Conservation (phyloP, 2,329 filamentous ascomycete genomes). For the Niveomyces coronatus region DNA sequence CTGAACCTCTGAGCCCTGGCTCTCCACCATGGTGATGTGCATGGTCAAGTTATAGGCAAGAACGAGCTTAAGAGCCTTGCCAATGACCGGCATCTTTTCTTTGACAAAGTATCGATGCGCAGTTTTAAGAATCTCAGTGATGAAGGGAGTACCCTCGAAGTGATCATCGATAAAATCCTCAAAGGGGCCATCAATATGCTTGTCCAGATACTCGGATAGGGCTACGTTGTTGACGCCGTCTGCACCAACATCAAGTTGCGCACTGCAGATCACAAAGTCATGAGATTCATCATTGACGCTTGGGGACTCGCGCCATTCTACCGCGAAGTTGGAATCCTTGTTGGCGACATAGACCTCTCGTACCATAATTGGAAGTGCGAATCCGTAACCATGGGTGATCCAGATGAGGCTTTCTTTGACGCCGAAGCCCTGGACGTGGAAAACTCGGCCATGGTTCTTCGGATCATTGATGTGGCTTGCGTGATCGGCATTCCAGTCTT, state of each 20-base stretch:
- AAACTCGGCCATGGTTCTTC: too few relatives aligned
- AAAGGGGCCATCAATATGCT: conserved; percentile 85
- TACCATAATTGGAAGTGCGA: conserved; percentile 84
- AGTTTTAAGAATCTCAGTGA: conserved; percentile 93
- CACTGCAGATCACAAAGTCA: conserved; percentile 77
- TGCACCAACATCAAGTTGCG: conserved; percentile 78
- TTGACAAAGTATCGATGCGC: conserved; percentile 87
- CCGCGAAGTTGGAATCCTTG: conserved; percentile 86
- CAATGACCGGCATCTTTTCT: conserved; percentile 79
- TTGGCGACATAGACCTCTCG: conserved; percentile 85
- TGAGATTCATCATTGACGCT: conserved; percentile 58
- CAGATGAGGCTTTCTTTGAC: conserved; percentile 64
- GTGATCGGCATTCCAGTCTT: conserved; percentile 97
- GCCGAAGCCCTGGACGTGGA: conserved; percentile 82
- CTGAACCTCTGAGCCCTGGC: conserved; percentile 67
- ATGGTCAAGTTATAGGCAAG: conserved; percentile 92
- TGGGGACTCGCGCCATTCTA: conserved; percentile 86
- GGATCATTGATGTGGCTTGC: conserved; percentile 90
- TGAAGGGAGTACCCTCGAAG: conserved; percentile 89
- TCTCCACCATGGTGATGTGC: conserved; percentile 91
- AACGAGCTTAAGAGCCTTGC: conserved; percentile 90
- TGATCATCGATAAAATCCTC: conserved; percentile 93
- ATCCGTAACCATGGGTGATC: conserved; percentile 94
- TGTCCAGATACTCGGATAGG: conserved; percentile 86
- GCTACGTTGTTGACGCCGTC: conserved; percentile 75